Percentiles rank a stretch among this genome's conserved stretches.
phyloP scores from a whole-genome alignment of 192 early-diverging fungal genomes.

The Coemansia sp. region DNA sequence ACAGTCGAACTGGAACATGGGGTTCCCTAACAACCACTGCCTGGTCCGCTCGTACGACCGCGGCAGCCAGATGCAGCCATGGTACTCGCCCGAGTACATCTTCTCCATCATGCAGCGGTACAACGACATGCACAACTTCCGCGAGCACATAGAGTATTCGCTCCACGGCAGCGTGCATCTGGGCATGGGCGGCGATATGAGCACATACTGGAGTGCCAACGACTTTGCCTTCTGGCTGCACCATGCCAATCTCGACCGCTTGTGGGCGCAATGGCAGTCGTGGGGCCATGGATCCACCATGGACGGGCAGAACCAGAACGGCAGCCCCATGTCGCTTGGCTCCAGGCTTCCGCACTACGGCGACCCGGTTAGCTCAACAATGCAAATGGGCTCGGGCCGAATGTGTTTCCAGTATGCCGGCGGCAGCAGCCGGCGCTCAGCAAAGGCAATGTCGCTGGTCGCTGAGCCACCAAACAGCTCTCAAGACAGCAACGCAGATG shows the following conservation, averaged over 20 bases:
- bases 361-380: conserved; percentile 34
- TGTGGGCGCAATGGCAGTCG: conserved; percentile 59
- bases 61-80: conserved; percentile 36
- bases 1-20: conserved; percentile 36
- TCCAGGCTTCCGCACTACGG: conserved; percentile 37
- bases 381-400: conserved; percentile 37
- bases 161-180: conserved; percentile 54
- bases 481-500: conserved; percentile 6
- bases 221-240: conserved; percentile 65
- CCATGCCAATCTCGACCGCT: conserved; percentile 60
- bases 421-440: conserved; percentile 6
- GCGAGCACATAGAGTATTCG: conserved; percentile 50
- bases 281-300: conserved; percentile 40
- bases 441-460: conserved; percentile 21
- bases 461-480: conserved; percentile 12
- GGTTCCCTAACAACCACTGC: conserved; percentile 44
- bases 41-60: conserved; percentile 32
- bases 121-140: conserved; percentile 45
- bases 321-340: conserved; percentile 24
- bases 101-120: conserved; percentile 45
- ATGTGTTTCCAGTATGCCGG: conserved; percentile 48
- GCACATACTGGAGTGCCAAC: conserved; percentile 51
- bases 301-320: conserved; percentile 33
- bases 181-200: conserved; percentile 55
- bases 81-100: conserved; percentile 52